These are phyloP conservation scores for Phytophthora pluvialis DNA, from an alignment of 352 stramenopile genomes.

Conservation along the genomic window DNA sequence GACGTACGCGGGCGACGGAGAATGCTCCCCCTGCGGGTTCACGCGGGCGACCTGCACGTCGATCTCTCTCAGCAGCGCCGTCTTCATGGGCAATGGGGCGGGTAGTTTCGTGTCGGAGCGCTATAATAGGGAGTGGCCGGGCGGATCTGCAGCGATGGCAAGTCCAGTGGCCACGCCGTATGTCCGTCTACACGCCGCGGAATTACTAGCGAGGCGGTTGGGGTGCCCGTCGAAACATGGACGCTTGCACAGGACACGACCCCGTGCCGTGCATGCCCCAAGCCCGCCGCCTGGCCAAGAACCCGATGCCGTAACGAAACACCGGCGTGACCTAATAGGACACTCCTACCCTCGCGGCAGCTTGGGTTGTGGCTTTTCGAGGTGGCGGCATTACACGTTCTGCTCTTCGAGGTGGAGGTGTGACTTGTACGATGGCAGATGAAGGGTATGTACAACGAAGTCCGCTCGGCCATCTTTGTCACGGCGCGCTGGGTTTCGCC, in stretches of 20 bases:
- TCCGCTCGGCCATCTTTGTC: constrained; percentile 3
- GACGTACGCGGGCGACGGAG: constrained; percentile 52
- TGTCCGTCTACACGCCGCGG: neutral
- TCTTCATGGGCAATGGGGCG: constrained; percentile 33
- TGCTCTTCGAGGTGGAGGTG: neutral
- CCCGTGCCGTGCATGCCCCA: neutral
- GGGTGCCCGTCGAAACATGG: neutral
- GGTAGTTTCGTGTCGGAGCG: constrained; percentile 12
- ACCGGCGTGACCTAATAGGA: too few species aligned
- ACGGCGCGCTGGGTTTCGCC: neutral
- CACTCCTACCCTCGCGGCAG: neutral
- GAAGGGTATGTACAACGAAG: neutral
- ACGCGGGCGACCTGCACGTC: constrained; percentile 54
- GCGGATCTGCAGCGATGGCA: neutral
- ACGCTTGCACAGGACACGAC: neutral
- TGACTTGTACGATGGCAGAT: too few species aligned
- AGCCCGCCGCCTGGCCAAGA: neutral
- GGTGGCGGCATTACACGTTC: neutral
- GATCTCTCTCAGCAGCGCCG: constrained; percentile 56
- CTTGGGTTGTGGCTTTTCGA: constrained; percentile 4
- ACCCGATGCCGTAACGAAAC: too few species aligned
- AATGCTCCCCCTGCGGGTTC: constrained; percentile 18
- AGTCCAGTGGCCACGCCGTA: constrained; percentile 1
- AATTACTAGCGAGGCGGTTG: neutral
- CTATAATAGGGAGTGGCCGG: constrained; percentile 16